A percentile compares a stretch with the other conserved stretches of the same genome.
These are phyloP conservation scores for Metschnikowia sp. DNA, from an alignment of 805 yeast species.

Conservation along the genomic window DNA sequence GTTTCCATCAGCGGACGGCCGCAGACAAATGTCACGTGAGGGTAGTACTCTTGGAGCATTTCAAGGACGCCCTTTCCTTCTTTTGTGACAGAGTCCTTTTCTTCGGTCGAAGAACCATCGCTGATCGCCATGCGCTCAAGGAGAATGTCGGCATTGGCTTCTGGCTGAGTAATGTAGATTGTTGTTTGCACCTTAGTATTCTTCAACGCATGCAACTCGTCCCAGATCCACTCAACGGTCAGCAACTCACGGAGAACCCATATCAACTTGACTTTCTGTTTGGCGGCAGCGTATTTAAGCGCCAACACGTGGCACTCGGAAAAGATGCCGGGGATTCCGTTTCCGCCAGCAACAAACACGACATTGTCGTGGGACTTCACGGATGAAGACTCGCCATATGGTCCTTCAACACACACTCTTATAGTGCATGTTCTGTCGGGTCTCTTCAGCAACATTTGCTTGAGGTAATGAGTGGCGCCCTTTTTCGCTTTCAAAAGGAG, in stretches of 20 bases:
- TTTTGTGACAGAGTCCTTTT: too few relatives aligned
- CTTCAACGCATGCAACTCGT: conserved; percentile 7
- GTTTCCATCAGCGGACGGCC: conserved; percentile 45
- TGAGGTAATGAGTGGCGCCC: conserved; percentile 33
- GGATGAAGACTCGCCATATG: conserved; percentile 57
- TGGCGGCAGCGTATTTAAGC: conserved; percentile 12
- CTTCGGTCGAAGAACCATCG: conserved; percentile 3
- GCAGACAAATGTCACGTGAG: conserved; percentile 14
- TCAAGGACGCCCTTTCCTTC: not conserved
- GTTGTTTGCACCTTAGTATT: conserved; percentile 6
- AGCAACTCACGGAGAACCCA: conserved; percentile 14
- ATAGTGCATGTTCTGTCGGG: conserved; percentile 27
- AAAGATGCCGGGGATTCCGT: conserved; percentile 64
- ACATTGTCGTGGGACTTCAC: conserved; percentile 50
- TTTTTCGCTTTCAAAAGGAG: conserved; percentile 34
- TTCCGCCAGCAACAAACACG: conserved; percentile 67
- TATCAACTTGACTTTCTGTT: conserved; percentile 7
- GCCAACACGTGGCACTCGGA: conserved; percentile 36
- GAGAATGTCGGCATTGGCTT: not conserved
- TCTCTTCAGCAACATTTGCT: conserved; percentile 21
- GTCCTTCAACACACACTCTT: conserved; percentile 56
- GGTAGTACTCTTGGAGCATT: conserved; percentile 5
- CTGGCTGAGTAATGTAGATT: conserved; percentile 7
- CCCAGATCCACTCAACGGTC: conserved; percentile 8
- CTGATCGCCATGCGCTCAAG: conserved; percentile 7